A percentile compares a stretch with the other conserved stretches of the same genome.
Conservation (phyloP, 129 eudicot species). For the Saussurea involucrata region DNA sequence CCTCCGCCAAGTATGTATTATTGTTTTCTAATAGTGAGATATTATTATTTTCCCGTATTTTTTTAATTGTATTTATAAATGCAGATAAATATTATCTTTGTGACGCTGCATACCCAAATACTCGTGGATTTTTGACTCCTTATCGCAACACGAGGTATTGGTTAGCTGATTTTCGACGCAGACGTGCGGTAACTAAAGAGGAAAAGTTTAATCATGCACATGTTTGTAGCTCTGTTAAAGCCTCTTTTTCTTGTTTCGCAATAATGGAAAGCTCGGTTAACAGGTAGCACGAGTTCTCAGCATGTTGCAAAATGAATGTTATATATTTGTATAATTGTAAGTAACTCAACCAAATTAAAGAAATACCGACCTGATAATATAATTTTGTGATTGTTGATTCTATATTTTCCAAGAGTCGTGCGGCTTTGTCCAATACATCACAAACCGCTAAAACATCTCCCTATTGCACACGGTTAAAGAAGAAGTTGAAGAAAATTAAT, state of each 20-base stretch:
- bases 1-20: too few species aligned
- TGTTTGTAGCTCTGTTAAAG: conserved; percentile 41
- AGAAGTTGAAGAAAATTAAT: neutral
- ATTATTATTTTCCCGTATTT: too few species aligned
- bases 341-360: neutral
- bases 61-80: too few species aligned
- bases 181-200: too few species aligned
- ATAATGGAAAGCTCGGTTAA: conserved; percentile 49
- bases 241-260: conserved; percentile 40
- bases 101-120: too few species aligned
- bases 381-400: conserved; percentile 30
- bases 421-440: conserved; percentile 35
- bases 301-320: conserved; percentile 24
- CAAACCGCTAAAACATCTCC: conserved; percentile 38
- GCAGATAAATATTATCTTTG: too few species aligned
- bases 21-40: too few species aligned
- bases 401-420: conserved; percentile 36
- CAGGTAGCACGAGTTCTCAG: conserved; percentile 44
- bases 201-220: too few species aligned
- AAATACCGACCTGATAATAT: conserved; percentile 25
- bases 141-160: too few species aligned
- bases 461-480: neutral
- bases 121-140: too few species aligned
- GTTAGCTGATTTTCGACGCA: too few species aligned
- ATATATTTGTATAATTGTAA: neutral